Evolutionary conservation across 2,329 filamentous ascomycete genomes (phyloP).

Genomic region (Cladobotryum protrusum): DNA sequence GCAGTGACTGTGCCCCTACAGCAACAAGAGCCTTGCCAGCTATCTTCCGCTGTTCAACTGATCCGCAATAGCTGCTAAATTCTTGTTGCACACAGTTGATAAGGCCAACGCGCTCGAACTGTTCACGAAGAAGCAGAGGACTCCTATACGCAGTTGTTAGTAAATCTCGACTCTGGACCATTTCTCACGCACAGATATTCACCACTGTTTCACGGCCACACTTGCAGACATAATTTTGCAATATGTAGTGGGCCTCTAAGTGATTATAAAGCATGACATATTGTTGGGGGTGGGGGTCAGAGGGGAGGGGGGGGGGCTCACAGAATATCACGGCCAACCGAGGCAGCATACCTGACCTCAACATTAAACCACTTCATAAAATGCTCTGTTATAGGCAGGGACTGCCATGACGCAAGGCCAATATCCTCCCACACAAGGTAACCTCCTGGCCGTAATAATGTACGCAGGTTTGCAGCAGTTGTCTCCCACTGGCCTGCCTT

Average conservation of each 20-base stretch:
- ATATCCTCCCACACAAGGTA: slow-evolving; percentile 15
- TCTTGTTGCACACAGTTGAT: neutral
- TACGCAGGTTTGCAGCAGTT: slow-evolving; percentile 8
- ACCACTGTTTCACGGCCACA: too few species aligned
- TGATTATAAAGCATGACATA: too few species aligned
- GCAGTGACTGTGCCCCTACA: neutral
- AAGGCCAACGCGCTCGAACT: neutral
- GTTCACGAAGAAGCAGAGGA: neutral
- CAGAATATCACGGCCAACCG: neutral
- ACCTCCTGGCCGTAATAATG: slow-evolving; percentile 11
- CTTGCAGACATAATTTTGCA: too few species aligned
- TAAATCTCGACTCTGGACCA: neutral
- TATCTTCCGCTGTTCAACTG: neutral
- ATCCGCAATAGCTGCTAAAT: neutral
- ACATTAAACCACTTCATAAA: neutral
- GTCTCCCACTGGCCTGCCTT: slow-evolving; percentile 12
- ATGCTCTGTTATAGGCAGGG: neutral
- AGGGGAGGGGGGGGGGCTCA: neutral
- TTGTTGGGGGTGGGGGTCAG: too few species aligned
- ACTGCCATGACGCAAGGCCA: neutral
- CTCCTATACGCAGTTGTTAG: neutral
- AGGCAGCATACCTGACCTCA: neutral
- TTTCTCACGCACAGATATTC: neutral
- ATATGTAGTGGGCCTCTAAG: too few species aligned
- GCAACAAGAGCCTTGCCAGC: neutral